Conservation (phyloP, 805 yeast genomes). For the Clavispora asparagi region DNA sequence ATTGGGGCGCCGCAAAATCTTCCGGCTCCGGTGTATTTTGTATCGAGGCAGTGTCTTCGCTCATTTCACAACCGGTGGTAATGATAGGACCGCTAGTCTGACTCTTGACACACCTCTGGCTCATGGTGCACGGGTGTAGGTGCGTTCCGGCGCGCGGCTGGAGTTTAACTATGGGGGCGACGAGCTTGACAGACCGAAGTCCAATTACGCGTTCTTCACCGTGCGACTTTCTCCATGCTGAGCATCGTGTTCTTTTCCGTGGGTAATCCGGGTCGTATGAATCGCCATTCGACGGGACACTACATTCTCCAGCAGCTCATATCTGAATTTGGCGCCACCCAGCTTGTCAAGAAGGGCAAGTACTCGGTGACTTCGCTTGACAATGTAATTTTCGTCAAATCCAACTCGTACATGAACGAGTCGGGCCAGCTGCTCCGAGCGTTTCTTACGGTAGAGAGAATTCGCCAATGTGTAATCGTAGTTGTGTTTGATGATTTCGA, state of each 20-base stretch:
- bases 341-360: constrained; percentile 21
- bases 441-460: constrained; percentile 17
- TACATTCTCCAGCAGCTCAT: constrained; percentile 23
- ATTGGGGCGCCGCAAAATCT: too few relatives aligned
- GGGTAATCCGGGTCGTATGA: constrained; percentile 38
- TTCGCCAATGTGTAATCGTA: constrained; percentile 16
- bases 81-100: too few relatives aligned
- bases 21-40: neutral
- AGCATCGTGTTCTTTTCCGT: constrained; percentile 23
- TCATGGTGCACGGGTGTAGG: neutral
- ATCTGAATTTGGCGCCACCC: constrained; percentile 23
- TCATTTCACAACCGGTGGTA: neutral
- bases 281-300: constrained; percentile 40
- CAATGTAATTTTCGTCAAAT: constrained; percentile 26
- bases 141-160: neutral
- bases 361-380: constrained; percentile 24
- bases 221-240: neutral
- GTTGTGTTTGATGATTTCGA: constrained; percentile 39
- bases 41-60: neutral
- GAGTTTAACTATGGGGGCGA: neutral
- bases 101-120: neutral
- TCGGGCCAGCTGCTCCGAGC: constrained; percentile 26
- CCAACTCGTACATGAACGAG: constrained; percentile 38
- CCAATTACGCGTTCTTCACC: neutral
- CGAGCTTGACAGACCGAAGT: too few relatives aligned